phyloP scores from a whole-genome alignment of 495 filamentous ascomycete species.

The Podospora didyma region DNA sequence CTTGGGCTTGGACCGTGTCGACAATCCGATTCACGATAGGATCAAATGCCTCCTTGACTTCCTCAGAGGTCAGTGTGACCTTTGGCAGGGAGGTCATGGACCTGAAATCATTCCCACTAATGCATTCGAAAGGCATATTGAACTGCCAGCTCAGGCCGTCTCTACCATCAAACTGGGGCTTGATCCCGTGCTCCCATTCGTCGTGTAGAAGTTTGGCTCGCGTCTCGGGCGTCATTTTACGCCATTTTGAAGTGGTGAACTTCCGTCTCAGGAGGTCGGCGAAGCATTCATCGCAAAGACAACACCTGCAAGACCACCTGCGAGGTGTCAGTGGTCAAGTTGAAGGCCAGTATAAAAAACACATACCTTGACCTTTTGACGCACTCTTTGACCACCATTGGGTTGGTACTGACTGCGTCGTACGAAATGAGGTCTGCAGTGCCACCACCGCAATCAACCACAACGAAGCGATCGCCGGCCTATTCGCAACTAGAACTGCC shows the following conservation, averaged over 20 bases:
- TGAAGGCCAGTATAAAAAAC: background rate
- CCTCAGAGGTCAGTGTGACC: too few relatives aligned
- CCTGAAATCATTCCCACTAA: too few relatives aligned
- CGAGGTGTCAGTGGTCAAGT: background rate
- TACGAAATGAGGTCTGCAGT: constrained; percentile 24
- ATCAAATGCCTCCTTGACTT: too few relatives aligned
- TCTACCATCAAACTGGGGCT: constrained; percentile 4
- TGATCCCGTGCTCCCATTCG: constrained; percentile 18
- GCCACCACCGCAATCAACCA: constrained; percentile 21
- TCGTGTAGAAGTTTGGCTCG: constrained; percentile 1
- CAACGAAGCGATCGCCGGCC: constrained; percentile 17
- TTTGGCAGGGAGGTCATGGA: too few relatives aligned
- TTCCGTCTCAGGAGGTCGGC: constrained; percentile 6
- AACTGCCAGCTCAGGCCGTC: background rate
- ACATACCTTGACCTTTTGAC: constrained; percentile 14
- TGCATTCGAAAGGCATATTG: background rate
- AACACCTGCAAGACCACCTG: constrained; percentile 17
- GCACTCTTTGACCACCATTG: constrained; percentile 15
- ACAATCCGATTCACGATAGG: too few relatives aligned
- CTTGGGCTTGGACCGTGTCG: too few relatives aligned
- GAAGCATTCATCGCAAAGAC: constrained; percentile 18
- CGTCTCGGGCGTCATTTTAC: background rate
- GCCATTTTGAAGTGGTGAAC: background rate
- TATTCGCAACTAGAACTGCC: background rate
- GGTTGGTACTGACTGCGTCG: background rate